Conservation (phyloP, 352 stramenopile genomes). For the Pythium sp. region DNA sequence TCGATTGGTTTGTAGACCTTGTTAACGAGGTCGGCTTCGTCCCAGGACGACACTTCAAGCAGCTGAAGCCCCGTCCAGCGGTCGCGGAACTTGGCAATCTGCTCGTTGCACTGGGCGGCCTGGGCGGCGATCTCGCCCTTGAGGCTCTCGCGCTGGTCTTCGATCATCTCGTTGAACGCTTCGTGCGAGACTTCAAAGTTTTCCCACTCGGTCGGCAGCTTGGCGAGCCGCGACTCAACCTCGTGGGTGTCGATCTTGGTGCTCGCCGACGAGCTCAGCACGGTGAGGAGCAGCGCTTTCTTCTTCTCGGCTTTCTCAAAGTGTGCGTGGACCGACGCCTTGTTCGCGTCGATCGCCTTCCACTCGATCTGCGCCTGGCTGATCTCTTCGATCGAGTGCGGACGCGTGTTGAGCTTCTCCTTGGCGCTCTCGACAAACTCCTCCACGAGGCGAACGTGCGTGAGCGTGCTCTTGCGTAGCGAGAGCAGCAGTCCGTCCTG, state of each 20-base stretch:
- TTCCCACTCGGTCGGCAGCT: slow-evolving; percentile 88
- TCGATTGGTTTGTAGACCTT: slow-evolving; percentile 83
- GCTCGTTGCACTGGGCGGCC: slow-evolving; percentile 85
- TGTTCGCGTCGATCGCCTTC: slow-evolving; percentile 84
- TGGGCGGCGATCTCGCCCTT: slow-evolving; percentile 89
- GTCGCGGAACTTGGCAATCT: slow-evolving; percentile 90
- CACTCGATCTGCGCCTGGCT: slow-evolving; percentile 86
- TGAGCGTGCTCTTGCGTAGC: slow-evolving; percentile 75
- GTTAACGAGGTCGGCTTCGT: slow-evolving; percentile 45
- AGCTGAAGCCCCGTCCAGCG: slow-evolving; percentile 88
- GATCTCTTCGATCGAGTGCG: slow-evolving; percentile 93
- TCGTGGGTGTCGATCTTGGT: slow-evolving; percentile 71
- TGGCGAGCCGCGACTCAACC: slow-evolving; percentile 61
- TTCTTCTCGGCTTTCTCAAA: slow-evolving; percentile 83
- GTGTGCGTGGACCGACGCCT: slow-evolving; percentile 46
- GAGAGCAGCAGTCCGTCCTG: slow-evolving; percentile 83
- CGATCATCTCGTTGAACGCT: slow-evolving; percentile 95
- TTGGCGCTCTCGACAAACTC: slow-evolving; percentile 88
- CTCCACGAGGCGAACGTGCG: slow-evolving; percentile 84
- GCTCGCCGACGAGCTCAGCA: slow-evolving; percentile 28
- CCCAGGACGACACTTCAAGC: slow-evolving; percentile 77
- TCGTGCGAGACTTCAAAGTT: slow-evolving; percentile 94
- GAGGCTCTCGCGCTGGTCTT: slow-evolving; percentile 90
- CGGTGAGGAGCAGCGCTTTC: slow-evolving; percentile 74
- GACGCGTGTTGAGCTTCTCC: slow-evolving; percentile 85